Base-by-base conservation (phyloP, 2,329 filamentous ascomycete genomes). In the Apiospora phragmitis region DNA sequence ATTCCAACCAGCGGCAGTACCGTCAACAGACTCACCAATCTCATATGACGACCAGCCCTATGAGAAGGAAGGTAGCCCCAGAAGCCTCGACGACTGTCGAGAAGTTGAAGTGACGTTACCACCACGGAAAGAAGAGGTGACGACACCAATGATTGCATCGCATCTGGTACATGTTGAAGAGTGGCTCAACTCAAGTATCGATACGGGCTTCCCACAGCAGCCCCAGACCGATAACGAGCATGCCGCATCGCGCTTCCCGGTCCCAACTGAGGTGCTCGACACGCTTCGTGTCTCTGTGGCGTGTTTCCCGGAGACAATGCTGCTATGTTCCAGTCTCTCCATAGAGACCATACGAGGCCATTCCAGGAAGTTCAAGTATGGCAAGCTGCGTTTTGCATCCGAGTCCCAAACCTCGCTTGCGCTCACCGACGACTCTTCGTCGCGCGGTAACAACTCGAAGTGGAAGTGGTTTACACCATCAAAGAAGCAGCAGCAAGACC, bases 261-360 rank as follows among this genome's bases (percentile, higher is more conserved):
- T 90, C 0, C 86, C 87, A 0, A 83, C 85, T 1, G 83, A 89
- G 35, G 82, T 88, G 3, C 77, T 89, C 51, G 87, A 90, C 71
- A 88, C 84, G 0, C 80, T 90, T 4, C 81, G 85, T 38, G 83
- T 88, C 7, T 88, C 85, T 0, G 84, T 89, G 14, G 80, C 84
- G 6, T 89, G 86, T 74, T 90, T 90, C 72, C 88, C 88, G 0
- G 87, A 89, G 73, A 89, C 87, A 1, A 88, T 89, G 85, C 84
- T 90, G 1, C 80, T 86, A 14, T 85, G 87, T 6, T 86, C 84
- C 0, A 89, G 85, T 74, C 80, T 89, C 5, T 86, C 88, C 0
- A 82, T 89, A 67, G 88, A 90, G 77, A 89, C 86, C 0, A 88
- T 90, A 70, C 86, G 88, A 21, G 78, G 83, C 38, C 89, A 89